Evolutionary conservation across 2,329 filamentous ascomycete genomes (phyloP).

Genomic region (Ascochyta clinopodiicola): DNA sequence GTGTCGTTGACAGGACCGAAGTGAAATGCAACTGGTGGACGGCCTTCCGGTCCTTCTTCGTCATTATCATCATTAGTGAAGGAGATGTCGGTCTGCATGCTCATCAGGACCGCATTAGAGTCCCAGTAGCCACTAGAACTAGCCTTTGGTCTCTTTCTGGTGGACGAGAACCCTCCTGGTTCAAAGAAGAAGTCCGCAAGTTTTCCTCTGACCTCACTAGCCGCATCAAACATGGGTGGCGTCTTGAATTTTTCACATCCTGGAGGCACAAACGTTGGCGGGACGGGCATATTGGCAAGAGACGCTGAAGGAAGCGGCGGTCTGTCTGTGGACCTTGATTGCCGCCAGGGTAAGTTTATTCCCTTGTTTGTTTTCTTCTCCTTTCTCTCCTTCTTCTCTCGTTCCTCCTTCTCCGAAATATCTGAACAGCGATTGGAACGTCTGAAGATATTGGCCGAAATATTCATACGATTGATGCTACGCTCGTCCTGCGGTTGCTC

Average conservation of each 20-base stretch:
- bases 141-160: slow-evolving; percentile 15
- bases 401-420: background rate
- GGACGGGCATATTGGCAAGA: slow-evolving; percentile 26
- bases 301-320: slow-evolving; percentile 3
- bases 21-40: slow-evolving; percentile 5
- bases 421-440: slow-evolving; percentile 25
- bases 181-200: slow-evolving; percentile 46
- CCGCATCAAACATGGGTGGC: slow-evolving; percentile 32
- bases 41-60: slow-evolving; percentile 35
- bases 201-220: slow-evolving; percentile 36
- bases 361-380: slow-evolving; percentile 2
- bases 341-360: slow-evolving; percentile 5
- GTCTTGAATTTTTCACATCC: slow-evolving; percentile 36
- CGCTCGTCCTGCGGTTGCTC: slow-evolving; percentile 7
- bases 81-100: slow-evolving; percentile 26
- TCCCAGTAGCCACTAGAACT: slow-evolving; percentile 41
- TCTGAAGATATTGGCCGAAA: slow-evolving; percentile 28
- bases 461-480: background rate
- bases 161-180: slow-evolving; percentile 13
- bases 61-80: slow-evolving; percentile 16
- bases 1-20: slow-evolving; percentile 10
- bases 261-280: slow-evolving; percentile 37
- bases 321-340: slow-evolving; percentile 3
- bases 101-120: slow-evolving; percentile 46
- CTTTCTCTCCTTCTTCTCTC: background rate